Conservation (phyloP, 2,329 filamentous ascomycete species). For the Colletotrichum shisoi region DNA sequence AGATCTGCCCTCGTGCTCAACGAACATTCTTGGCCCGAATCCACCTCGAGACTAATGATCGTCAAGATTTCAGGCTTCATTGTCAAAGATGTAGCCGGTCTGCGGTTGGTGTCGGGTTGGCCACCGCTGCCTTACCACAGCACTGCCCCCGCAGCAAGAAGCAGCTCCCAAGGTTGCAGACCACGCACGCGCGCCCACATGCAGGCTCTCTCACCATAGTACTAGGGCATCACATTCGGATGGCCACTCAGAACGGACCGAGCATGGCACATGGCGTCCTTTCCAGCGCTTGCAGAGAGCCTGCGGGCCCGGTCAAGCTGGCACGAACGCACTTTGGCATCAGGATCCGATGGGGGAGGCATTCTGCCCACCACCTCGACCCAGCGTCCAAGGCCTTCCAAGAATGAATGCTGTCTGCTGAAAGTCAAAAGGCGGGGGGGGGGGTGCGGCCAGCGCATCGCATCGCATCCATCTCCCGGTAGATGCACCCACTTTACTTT, state of each 20-base stretch:
- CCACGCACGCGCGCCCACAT: conserved; percentile 32
- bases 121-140: conserved; percentile 1
- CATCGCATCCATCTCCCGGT: conserved; percentile 15
- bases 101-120: background rate
- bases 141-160: conserved; percentile 17
- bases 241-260: conserved; percentile 24
- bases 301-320: background rate
- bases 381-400: background rate
- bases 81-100: conserved; percentile 11
- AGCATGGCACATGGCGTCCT: conserved; percentile 14
- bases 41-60: background rate
- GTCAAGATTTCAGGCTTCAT: background rate
- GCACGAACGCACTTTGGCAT: background rate
- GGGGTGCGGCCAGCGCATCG: conserved; percentile 26
- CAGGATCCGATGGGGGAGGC: conserved; percentile 7
- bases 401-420: conserved; percentile 2
- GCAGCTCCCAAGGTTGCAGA: conserved; percentile 25
- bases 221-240: conserved; percentile 19
- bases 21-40: background rate
- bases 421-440: conserved; percentile 32
- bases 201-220: conserved; percentile 29
- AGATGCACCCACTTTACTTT: background rate
- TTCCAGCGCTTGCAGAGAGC: conserved; percentile 19
- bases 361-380: background rate
- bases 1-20: conserved; percentile 5